Percentiles rank a stretch among this genome's conserved stretches.
phyloP scores from a whole-genome alignment of 352 stramenopile genomes.

The Peronospora destructor region DNA sequence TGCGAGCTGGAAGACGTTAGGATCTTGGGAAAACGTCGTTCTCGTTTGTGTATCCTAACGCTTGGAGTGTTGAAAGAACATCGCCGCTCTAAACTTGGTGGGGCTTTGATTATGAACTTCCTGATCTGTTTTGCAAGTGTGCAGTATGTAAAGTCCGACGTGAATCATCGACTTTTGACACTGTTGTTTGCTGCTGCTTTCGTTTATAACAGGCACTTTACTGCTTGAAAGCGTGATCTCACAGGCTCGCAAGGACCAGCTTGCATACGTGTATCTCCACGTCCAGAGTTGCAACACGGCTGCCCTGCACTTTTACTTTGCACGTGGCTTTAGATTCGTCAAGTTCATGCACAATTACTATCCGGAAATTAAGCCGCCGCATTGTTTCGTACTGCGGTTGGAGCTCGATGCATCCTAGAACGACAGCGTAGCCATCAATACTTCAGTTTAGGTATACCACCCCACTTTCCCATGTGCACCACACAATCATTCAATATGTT shows the following conservation, averaged over 20 bases:
- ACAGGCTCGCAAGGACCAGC: constrained; percentile 27
- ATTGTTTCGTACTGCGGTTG: constrained; percentile 90
- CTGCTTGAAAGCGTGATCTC: constrained; percentile 41
- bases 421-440: constrained; percentile 8
- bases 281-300: constrained; percentile 89
- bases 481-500: constrained; percentile 8
- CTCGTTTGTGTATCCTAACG: constrained; percentile 84
- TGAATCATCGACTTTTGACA: too few relatives aligned
- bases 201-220: constrained; percentile 34
- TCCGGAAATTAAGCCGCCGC: constrained; percentile 86
- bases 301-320: constrained; percentile 88
- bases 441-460: too few relatives aligned
- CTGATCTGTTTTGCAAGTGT: background rate
- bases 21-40: constrained; percentile 2
- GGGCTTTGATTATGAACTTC: constrained; percentile 7
- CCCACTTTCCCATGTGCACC: constrained; percentile 3
- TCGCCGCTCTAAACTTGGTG: constrained; percentile 45
- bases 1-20: constrained; percentile 62
- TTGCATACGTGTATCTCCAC: constrained; percentile 82
- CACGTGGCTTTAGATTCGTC: constrained; percentile 78
- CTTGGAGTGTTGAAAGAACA: constrained; percentile 87
- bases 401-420: constrained; percentile 6
- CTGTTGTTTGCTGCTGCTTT: background rate
- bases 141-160: too few relatives aligned
- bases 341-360: constrained; percentile 92